These are phyloP conservation scores for Cucurbita maxima DNA, from an alignment of 306 rosid genomes.

Conservation along the genomic window DNA sequence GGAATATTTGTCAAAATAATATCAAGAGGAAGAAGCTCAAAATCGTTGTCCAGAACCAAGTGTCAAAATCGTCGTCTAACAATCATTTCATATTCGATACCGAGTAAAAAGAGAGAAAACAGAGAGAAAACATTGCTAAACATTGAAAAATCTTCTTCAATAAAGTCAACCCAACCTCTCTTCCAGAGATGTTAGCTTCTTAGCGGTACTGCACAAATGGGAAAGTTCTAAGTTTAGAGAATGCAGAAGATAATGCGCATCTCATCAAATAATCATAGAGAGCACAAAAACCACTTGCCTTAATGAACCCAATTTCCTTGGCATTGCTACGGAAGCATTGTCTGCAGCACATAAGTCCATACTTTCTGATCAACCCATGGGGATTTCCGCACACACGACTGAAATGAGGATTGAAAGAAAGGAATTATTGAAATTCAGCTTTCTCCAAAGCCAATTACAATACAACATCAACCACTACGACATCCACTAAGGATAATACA, in stretches of 20 bases:
- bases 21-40: background rate
- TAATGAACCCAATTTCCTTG: constrained; percentile 93
- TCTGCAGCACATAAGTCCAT: constrained; percentile 92
- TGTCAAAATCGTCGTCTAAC: background rate
- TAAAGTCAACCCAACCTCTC: background rate
- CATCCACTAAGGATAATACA: too few relatives aligned
- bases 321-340: constrained; percentile 97
- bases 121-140: background rate
- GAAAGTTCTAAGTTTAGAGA: background rate
- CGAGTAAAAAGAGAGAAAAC: background rate
- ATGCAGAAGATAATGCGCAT: background rate
- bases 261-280: background rate
- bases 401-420: background rate
- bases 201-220: constrained; percentile 56
- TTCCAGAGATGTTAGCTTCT: background rate
- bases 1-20: background rate
- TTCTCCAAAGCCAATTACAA: background rate
- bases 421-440: background rate
- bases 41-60: background rate
- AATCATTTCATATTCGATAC: background rate
- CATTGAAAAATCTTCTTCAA: background rate
- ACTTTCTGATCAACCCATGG: constrained; percentile 84
- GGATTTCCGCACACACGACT: constrained; percentile 63
- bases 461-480: background rate
- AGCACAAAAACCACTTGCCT: constrained; percentile 22